phyloP scores from a whole-genome alignment of 768 basidiomycete genomes.

The Termitomyces sp. region DNA sequence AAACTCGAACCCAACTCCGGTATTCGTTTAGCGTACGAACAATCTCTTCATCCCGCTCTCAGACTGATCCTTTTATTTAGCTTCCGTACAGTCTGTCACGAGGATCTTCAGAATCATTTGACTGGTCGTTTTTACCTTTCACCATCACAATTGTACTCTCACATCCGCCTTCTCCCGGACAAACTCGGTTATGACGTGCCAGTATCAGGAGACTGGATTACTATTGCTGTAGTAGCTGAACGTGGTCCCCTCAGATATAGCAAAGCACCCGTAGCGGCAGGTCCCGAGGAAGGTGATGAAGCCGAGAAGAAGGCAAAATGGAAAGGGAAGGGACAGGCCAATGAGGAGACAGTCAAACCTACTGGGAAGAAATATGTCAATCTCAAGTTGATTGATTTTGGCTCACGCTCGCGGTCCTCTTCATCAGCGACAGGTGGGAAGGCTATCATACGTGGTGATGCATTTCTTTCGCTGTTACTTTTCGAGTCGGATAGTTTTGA shows the following conservation, averaged over 20 bases:
- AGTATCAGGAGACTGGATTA: slow-evolving; percentile 90
- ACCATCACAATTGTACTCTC: slow-evolving; percentile 85
- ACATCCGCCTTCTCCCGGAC: slow-evolving; percentile 68
- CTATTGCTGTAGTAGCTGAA: slow-evolving; percentile 93
- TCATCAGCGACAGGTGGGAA: slow-evolving; percentile 53
- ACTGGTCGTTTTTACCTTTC: slow-evolving; percentile 82
- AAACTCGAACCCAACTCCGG: slow-evolving; percentile 87
- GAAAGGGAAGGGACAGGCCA: slow-evolving; percentile 31
- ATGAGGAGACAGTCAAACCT: slow-evolving; percentile 29
- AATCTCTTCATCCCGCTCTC: not conserved
- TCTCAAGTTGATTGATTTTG: slow-evolving; percentile 80
- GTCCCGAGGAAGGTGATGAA: slow-evolving; percentile 37
- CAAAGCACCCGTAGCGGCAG: slow-evolving; percentile 56
- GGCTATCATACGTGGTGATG: slow-evolving; percentile 71
- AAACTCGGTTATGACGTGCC: slow-evolving; percentile 89
- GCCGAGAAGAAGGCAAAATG: slow-evolving; percentile 28
- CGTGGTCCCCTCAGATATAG: slow-evolving; percentile 74
- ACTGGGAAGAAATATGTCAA: slow-evolving; percentile 80
- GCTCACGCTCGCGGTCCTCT: slow-evolving; percentile 48
- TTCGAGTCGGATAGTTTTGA: slow-evolving; percentile 84
- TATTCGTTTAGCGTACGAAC: slow-evolving; percentile 73
- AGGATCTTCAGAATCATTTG: slow-evolving; percentile 76
- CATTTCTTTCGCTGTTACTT: slow-evolving; percentile 73
- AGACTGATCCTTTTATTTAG: slow-evolving; percentile 31
- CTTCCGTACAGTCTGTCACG: slow-evolving; percentile 67